Percentiles rank a stretch among this genome's conserved stretches.
Evolutionary conservation across 495 filamentous ascomycete genomes (phyloP).

Genomic region (Venustampulla echinocandica): DNA sequence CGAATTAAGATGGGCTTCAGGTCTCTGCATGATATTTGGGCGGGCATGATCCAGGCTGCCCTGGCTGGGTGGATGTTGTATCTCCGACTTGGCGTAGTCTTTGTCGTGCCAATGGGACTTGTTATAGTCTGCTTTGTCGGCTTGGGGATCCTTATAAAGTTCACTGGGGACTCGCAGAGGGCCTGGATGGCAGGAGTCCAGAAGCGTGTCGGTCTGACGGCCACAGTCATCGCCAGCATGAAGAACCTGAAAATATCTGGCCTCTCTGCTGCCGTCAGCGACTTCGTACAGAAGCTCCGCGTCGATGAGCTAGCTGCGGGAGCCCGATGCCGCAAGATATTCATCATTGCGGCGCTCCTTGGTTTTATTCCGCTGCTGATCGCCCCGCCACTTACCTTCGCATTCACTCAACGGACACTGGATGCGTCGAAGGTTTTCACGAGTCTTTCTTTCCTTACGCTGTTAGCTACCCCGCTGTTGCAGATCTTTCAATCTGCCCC

Average conservation of each 20-base stretch:
- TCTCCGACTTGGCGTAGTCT: slow-evolving; percentile 11
- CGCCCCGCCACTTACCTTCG: slow-evolving; percentile 15
- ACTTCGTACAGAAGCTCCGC: slow-evolving; percentile 15
- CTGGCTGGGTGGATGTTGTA: slow-evolving; percentile 13
- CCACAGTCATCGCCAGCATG: slow-evolving; percentile 34
- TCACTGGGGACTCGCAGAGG: slow-evolving; percentile 26
- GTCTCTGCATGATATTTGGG: slow-evolving; percentile 13
- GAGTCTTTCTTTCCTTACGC: not conserved
- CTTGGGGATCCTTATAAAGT: not conserved
- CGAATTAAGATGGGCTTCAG: slow-evolving; percentile 2
- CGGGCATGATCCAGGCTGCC: slow-evolving; percentile 7
- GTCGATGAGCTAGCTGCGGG: slow-evolving; percentile 14
- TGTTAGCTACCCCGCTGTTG: not conserved
- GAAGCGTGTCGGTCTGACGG: slow-evolving; percentile 28
- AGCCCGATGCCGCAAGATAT: slow-evolving; percentile 23
- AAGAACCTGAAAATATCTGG: slow-evolving; percentile 41
- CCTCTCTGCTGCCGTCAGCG: slow-evolving; percentile 16
- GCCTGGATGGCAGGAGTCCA: slow-evolving; percentile 36
- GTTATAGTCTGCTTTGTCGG: slow-evolving; percentile 22
- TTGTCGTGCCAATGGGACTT: slow-evolving; percentile 13
- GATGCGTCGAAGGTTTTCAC: not conserved
- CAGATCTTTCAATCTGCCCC: slow-evolving; percentile 9
- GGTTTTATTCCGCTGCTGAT: slow-evolving; percentile 15
- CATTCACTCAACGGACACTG: slow-evolving; percentile 3
- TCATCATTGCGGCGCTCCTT: slow-evolving; percentile 20